Conservation (phyloP, 768 basidiomycete species). For the Cystobasidium onofrii region DNA sequence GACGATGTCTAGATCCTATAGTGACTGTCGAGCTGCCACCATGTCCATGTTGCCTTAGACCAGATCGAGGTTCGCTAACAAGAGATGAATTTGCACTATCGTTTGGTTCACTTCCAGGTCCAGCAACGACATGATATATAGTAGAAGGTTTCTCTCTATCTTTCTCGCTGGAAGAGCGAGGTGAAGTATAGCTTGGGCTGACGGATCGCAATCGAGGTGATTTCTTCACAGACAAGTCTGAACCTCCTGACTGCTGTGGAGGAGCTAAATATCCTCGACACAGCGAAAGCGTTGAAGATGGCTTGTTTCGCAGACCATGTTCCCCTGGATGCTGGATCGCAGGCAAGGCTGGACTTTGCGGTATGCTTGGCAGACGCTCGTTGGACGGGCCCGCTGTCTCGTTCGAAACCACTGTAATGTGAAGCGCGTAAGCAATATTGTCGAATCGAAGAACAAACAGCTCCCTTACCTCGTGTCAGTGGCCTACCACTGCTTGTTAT, state of each 20-base stretch:
- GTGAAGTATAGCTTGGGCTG: background rate
- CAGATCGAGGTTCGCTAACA: constrained; percentile 27
- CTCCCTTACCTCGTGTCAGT: background rate
- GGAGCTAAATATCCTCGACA: constrained; percentile 1
- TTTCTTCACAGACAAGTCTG: constrained; percentile 6
- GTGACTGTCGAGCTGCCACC: background rate
- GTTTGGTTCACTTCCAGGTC: constrained; percentile 24
- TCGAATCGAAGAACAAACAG: background rate
- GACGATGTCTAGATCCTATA: background rate
- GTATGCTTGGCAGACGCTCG: background rate
- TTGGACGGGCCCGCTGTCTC: background rate
- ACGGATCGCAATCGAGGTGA: constrained; percentile 6
- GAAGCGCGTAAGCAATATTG: background rate
- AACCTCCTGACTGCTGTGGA: constrained; percentile 5
- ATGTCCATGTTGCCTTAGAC: background rate
- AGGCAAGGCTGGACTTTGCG: background rate
- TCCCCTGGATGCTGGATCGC: background rate
- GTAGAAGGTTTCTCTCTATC: constrained; percentile 13
- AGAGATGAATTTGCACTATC: constrained; percentile 29
- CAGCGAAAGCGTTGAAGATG: constrained; percentile 7
- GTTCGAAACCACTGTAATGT: background rate
- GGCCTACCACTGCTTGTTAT: constrained; percentile 21
- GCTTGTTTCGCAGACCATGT: constrained; percentile 13
- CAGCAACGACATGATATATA: constrained; percentile 23
- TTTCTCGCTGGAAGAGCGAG: constrained; percentile 18